Evolutionary conservation across 257 asterid species (phyloP).

Genomic region (Coffea canephora): DNA sequence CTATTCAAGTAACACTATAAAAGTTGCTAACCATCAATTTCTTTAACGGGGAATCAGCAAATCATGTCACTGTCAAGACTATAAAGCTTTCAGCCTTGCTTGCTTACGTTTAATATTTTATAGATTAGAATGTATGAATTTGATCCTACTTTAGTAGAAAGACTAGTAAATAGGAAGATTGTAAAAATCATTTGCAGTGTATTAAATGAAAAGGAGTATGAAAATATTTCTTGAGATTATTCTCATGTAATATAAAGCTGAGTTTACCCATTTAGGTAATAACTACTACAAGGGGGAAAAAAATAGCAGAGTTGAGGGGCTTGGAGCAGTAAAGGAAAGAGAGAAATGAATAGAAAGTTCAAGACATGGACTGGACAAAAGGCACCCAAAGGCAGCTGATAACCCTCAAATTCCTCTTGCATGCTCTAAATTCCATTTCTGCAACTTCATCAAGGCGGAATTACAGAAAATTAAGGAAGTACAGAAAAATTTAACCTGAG

Average conservation of each 20-base stretch:
- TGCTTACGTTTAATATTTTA: neutral
- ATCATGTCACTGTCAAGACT: neutral
- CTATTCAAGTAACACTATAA: neutral
- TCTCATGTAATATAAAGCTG: neutral
- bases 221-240: neutral
- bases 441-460: neutral
- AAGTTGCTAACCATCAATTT: neutral
- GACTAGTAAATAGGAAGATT: no score
- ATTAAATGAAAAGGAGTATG: neutral
- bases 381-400: neutral
- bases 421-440: neutral
- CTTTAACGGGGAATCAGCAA: neutral
- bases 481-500: constrained; percentile 63
- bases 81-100: neutral
- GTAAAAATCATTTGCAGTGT: neutral
- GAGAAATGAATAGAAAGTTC: neutral
- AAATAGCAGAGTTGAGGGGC: neutral
- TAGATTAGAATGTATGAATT: neutral
- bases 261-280: neutral
- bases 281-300: neutral
- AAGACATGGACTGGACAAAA: neutral
- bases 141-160: no score
- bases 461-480: neutral
- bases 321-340: neutral
- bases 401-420: neutral